Conservation (phyloP, 2,329 filamentous ascomycete species). For the Penicillium psychrosexuale region DNA sequence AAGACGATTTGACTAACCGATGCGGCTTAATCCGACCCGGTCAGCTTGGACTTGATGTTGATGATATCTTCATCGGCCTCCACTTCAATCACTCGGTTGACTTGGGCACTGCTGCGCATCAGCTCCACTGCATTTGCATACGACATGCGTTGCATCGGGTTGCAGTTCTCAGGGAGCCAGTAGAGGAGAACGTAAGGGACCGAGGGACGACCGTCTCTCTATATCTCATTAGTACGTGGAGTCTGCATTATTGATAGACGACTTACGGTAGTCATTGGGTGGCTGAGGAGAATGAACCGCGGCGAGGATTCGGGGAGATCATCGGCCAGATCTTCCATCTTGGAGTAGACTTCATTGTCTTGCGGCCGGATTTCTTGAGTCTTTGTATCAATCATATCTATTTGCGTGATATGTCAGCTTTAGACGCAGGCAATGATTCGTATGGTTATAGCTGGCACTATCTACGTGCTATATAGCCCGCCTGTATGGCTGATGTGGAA, state of each 20-base stretch:
- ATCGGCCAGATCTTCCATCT: conserved; percentile 75
- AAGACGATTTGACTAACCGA: background rate
- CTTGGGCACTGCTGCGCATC: conserved; percentile 89
- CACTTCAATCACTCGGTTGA: conserved; percentile 82
- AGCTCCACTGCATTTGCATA: conserved; percentile 96
- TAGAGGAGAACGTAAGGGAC: conserved; percentile 94
- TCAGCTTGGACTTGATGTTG: conserved; percentile 69
- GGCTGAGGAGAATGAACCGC: conserved; percentile 83
- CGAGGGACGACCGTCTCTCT: conserved; percentile 78
- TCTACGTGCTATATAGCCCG: background rate
- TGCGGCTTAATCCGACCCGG: conserved; percentile 26
- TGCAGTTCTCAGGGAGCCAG: conserved; percentile 90
- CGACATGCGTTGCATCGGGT: conserved; percentile 81
- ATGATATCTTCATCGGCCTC: conserved; percentile 75
- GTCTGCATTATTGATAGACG: conserved; percentile 1
- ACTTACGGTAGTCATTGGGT: conserved; percentile 79
- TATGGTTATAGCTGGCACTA: background rate
- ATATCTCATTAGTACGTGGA: background rate
- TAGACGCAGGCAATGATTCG: background rate
- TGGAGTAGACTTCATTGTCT: conserved; percentile 75
- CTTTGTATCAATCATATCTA: conserved; percentile 86
- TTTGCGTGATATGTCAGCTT: conserved; percentile 11
- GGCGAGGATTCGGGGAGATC: conserved; percentile 91
- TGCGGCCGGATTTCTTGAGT: conserved; percentile 85
- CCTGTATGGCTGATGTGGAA: background rate